phyloP scores from a whole-genome alignment of 257 asterid species.

The Rauvolfia tetraphylla region DNA sequence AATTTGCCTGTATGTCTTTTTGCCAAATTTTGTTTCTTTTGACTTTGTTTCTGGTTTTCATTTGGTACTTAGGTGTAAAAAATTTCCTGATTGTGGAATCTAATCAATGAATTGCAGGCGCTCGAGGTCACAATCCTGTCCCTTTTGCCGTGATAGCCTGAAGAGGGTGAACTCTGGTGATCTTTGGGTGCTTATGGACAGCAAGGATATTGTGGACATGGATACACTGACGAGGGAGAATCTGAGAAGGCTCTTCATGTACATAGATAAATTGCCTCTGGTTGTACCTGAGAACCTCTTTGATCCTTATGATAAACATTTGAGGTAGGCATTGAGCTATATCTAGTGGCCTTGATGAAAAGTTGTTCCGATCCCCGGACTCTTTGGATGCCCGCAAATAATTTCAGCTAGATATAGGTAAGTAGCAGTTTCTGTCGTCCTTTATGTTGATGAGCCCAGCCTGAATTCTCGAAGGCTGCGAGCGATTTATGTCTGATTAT shows the following conservation, averaged over 20 bases:
- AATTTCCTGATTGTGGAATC: background rate
- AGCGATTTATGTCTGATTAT: constrained; percentile 32
- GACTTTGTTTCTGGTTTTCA: background rate
- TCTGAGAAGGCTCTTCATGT: constrained; percentile 81
- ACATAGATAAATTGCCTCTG: constrained; percentile 79
- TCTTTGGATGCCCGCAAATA: constrained; percentile 19
- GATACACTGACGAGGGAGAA: constrained; percentile 70
- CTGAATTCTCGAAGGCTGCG: constrained; percentile 49
- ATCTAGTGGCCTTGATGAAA: constrained; percentile 15
- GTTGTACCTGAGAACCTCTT: constrained; percentile 71
- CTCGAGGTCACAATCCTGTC: constrained; percentile 88
- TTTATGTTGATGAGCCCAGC: constrained; percentile 39
- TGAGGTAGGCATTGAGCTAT: constrained; percentile 46
- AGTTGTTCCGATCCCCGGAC: constrained; percentile 12
- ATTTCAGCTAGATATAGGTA: constrained; percentile 29
- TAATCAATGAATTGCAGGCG: constrained; percentile 52
- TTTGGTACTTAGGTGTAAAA: background rate
- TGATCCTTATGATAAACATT: constrained; percentile 69
- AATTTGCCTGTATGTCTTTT: background rate
- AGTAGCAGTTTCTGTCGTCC: constrained; percentile 26
- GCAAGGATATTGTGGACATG: constrained; percentile 67
- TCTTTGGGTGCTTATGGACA: constrained; percentile 81
- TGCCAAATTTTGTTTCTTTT: background rate
- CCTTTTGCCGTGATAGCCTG: constrained; percentile 92
- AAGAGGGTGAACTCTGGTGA: constrained; percentile 83